Conservation (phyloP, 306 rosid genomes). For the Trifolium pratense region DNA sequence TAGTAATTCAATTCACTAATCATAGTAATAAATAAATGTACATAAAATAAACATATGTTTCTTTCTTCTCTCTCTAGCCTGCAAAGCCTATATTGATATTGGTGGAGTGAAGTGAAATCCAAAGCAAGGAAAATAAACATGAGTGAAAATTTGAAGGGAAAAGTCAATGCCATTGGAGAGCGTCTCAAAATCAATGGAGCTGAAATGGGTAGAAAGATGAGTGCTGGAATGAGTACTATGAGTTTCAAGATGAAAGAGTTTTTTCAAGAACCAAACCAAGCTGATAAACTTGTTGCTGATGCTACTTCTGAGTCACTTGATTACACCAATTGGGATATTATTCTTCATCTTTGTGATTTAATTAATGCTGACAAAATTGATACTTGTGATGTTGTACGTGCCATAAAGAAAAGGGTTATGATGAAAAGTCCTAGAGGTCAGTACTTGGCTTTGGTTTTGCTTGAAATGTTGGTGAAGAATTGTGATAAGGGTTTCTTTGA, state of each 20-base stretch:
- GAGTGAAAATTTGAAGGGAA: constrained; percentile 81
- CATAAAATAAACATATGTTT: neutral
- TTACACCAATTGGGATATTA: constrained; percentile 82
- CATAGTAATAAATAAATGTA: too few relatives aligned
- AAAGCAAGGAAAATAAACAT: neutral
- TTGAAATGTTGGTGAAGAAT: constrained; percentile 80
- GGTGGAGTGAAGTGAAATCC: neutral
- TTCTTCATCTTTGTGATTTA: constrained; percentile 79
- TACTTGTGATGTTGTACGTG: constrained; percentile 75
- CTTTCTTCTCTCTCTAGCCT: neutral
- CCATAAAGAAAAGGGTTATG: constrained; percentile 62
- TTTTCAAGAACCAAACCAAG: constrained; percentile 75
- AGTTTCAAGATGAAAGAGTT: constrained; percentile 87
- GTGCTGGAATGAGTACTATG: constrained; percentile 80
- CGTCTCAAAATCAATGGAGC: constrained; percentile 80
- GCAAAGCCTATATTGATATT: neutral
- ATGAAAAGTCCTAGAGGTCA: constrained; percentile 68
- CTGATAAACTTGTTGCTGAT: constrained; percentile 72
- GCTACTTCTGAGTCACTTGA: constrained; percentile 83
- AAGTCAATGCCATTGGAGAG: constrained; percentile 81
- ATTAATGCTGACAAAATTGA: constrained; percentile 62
- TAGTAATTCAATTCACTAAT: too few relatives aligned
- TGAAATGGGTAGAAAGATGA: constrained; percentile 84
- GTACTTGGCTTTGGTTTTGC: constrained; percentile 74
- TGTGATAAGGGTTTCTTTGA: constrained; percentile 95